Evolutionary conservation across 2,329 filamentous ascomycete species (phyloP).

Genomic region (Aspergillus neotritici): DNA sequence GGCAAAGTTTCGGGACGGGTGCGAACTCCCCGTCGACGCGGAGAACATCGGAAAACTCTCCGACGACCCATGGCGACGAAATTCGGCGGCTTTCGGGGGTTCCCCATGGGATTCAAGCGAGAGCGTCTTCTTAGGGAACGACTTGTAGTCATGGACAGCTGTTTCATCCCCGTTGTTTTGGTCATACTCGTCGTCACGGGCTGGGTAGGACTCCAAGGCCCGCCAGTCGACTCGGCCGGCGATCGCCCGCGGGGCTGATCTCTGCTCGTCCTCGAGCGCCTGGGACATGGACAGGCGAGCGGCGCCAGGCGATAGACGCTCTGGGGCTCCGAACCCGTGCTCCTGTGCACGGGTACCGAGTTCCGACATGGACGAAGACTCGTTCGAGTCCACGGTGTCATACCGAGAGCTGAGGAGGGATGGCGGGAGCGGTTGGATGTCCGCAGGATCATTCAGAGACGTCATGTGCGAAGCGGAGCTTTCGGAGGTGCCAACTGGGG

Average conservation of each 20-base stretch:
- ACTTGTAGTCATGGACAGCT: conserved; percentile 45
- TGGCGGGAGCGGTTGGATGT: conserved; percentile 40
- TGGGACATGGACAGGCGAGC: conserved; percentile 18
- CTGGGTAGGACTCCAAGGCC: conserved; percentile 11
- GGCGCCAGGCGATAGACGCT: conserved; percentile 20
- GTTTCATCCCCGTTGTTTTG: conserved; percentile 39
- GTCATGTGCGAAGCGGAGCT: conserved; percentile 25
- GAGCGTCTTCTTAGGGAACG: conserved; percentile 46
- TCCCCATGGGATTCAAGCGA: conserved; percentile 42
- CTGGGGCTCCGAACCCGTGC: conserved; percentile 10
- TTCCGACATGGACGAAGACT: conserved; percentile 26
- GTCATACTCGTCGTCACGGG: conserved; percentile 31
- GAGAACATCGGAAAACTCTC: conserved; percentile 62
- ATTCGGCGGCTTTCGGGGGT: conserved; percentile 26
- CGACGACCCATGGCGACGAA: conserved; percentile 51
- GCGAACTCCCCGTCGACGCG: conserved; percentile 54
- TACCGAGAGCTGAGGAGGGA: conserved; percentile 38
- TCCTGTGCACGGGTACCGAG: conserved; percentile 20
- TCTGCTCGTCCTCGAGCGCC: conserved; percentile 26
- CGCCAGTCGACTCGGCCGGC: conserved; percentile 36
- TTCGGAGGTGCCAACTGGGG: conserved; percentile 28
- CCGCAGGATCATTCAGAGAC: conserved; percentile 30
- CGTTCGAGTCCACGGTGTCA: conserved; percentile 23
- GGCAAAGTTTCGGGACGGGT: conserved; percentile 48
- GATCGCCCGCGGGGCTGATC: conserved; percentile 40